A percentile compares a stretch with the other conserved stretches of the same genome.
These are phyloP conservation scores for Pseudozyma tsukubaensis DNA, from an alignment of 1,284 basidiomycete species.

Conservation along the genomic window DNA sequence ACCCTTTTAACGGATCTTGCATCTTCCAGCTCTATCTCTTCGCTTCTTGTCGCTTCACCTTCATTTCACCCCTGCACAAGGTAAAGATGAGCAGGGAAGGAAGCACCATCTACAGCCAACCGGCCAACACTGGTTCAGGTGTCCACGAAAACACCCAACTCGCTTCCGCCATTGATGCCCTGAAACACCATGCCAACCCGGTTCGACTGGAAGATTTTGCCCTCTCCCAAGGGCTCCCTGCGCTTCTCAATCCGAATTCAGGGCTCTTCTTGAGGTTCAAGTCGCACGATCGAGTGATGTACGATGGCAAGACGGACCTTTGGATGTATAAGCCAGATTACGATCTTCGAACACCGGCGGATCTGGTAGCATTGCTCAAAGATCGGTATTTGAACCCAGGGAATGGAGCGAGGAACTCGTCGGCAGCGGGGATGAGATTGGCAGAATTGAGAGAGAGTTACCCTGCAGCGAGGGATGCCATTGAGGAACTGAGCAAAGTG, in stretches of 20 bases:
- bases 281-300: slow-evolving; percentile 80
- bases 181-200: slow-evolving; percentile 79
- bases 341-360: slow-evolving; percentile 82
- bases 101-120: slow-evolving; percentile 79
- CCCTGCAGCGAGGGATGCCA: slow-evolving; percentile 76
- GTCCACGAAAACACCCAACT: slow-evolving; percentile 86
- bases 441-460: slow-evolving; percentile 86
- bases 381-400: slow-evolving; percentile 55
- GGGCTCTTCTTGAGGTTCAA: slow-evolving; percentile 81
- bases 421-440: slow-evolving; percentile 78
- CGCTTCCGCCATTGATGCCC: slow-evolving; percentile 82
- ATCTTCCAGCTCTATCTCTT: neutral
- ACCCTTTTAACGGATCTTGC: slow-evolving; percentile 9
- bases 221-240: slow-evolving; percentile 78
- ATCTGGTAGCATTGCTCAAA: slow-evolving; percentile 80
- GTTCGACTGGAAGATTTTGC: slow-evolving; percentile 86
- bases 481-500: slow-evolving; percentile 60
- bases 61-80: neutral
- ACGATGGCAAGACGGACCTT: slow-evolving; percentile 83
- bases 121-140: slow-evolving; percentile 83
- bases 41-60: neutral
- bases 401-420: slow-evolving; percentile 34
- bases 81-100: slow-evolving; percentile 29
- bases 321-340: slow-evolving; percentile 89
- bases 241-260: slow-evolving; percentile 76